These are phyloP conservation scores for Paramecium caudatum DNA, from an alignment of 73 alveolate species.

Conservation along the genomic window DNA sequence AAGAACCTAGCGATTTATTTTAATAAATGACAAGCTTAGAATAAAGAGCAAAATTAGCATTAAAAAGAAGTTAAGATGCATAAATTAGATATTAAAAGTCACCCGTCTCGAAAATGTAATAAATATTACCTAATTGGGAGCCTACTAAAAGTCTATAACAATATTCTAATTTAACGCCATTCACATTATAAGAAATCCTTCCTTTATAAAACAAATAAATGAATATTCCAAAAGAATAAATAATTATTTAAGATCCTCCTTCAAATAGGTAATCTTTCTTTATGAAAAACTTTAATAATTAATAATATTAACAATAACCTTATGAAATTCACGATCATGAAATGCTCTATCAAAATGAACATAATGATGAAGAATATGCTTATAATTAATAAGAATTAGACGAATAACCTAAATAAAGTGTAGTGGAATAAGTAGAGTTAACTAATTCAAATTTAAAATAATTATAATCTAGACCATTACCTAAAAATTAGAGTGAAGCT, in stretches of 20 bases:
- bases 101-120: not conserved
- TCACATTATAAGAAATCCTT: slow-evolving; percentile 10
- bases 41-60: slow-evolving; percentile 21
- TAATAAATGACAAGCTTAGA: not conserved
- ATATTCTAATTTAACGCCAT: not conserved
- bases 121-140: slow-evolving; percentile 21
- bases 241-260: slow-evolving; percentile 21
- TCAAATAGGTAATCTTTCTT: slow-evolving; percentile 45
- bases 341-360: not conserved
- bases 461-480: not conserved
- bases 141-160: slow-evolving; percentile 10
- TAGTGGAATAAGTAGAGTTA: slow-evolving; percentile 26
- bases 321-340: slow-evolving; percentile 3
- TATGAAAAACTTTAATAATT: not conserved
- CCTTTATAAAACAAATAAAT: slow-evolving; percentile 4
- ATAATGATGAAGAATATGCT: slow-evolving; percentile 52
- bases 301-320: not conserved
- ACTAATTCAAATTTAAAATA: slow-evolving; percentile 10
- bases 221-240: slow-evolving; percentile 1
- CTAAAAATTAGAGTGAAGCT: not conserved
- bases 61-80: slow-evolving; percentile 47
- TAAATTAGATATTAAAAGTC: not conserved
- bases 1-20: not conserved
- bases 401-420: slow-evolving; percentile 21
- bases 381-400: slow-evolving; percentile 17